These are phyloP conservation scores for Rubia yunnanensis DNA, from an alignment of 257 asterid species.

Conservation along the genomic window DNA sequence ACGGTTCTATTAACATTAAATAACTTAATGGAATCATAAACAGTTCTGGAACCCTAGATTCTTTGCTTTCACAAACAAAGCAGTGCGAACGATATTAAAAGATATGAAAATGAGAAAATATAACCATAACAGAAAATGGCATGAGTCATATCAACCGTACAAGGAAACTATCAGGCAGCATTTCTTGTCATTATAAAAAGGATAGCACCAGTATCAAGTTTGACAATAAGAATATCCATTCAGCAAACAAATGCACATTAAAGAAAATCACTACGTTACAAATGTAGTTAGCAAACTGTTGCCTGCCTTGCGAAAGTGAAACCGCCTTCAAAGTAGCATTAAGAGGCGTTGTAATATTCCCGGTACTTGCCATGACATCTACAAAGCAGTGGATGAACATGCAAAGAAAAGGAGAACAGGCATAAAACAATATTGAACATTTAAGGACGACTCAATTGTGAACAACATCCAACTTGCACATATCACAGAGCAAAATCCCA, in stretches of 20 bases:
- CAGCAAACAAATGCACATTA: conserved; percentile 23
- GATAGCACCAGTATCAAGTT: conserved; percentile 8
- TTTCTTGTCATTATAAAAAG: not conserved
- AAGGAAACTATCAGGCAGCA: not conserved
- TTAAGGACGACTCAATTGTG: conserved; percentile 32
- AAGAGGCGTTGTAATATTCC: conserved; percentile 76
- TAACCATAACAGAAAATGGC: not conserved
- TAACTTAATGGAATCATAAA: not conserved
- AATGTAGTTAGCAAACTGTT: conserved; percentile 52
- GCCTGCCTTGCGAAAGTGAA: conserved; percentile 86
- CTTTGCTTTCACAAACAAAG: not conserved
- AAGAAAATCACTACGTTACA: conserved; percentile 32
- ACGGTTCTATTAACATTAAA: not conserved
- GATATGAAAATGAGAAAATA: not conserved
- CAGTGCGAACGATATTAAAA: not conserved
- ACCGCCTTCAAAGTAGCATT: conserved; percentile 80
- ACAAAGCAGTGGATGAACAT: conserved; percentile 84
- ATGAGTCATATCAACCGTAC: not conserved
- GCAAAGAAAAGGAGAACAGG: conserved; percentile 69
- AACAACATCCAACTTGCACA: conserved; percentile 32
- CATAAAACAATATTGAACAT: conserved; percentile 37
- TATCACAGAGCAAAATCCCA: conserved; percentile 25
- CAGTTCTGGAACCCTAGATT: not conserved
- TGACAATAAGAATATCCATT: conserved; percentile 5
- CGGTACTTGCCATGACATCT: conserved; percentile 83